Base-by-base conservation (phyloP, 805 yeast genomes). In the Barnettozyma pratensis region DNA sequence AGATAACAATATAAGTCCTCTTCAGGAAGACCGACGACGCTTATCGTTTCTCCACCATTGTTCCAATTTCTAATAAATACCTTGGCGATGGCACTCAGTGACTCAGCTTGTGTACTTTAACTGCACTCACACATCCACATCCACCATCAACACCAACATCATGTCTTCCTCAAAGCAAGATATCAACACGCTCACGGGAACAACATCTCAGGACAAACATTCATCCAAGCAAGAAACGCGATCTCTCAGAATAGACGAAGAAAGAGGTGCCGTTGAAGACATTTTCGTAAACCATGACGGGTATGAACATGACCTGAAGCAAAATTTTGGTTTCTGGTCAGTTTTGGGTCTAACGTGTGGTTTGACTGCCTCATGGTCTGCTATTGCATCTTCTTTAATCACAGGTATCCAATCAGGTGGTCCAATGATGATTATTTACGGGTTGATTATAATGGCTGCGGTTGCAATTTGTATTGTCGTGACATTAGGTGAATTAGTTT, bases 331-430 rank as follows among this genome's bases (percentile, higher is more conserved):
- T 5, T 61, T 73, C 37, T 60, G 69, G 65, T 71, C 81, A 1
- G 60, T 79, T 4, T 56, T 79, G 39, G 83, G 83, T 39, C 76
- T 77, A 29, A 81, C 82, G 6, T 79, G 78, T 52, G 82, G 82
- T 12, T 60, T 79, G 38, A 79, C 83, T 14, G 77, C 77, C 59
- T 76, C 82, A 1, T 79, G 83, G 83, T 72, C 73, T 46, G 83
- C 83, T 41, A 74, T 79, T 12, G 71, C 80, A n/a, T 77, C 82
- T 3, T 70, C 81, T 1, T 65, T 79, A 52, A 69, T 74, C 34
- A 70, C 79, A 7, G 80, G 82, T 52, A 74, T 79, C 28, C 61
- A 70, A 9, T 69, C 77, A 45, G 83, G 83, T 51, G 83, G 83
- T 9, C 82, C 83, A 25, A 64, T 77, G 67, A 58, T 75, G 60